Percentiles rank a stretch among this genome's conserved stretches.
phyloP scores from a whole-genome alignment of 805 yeast species.

The Kodamaea laetipori region DNA sequence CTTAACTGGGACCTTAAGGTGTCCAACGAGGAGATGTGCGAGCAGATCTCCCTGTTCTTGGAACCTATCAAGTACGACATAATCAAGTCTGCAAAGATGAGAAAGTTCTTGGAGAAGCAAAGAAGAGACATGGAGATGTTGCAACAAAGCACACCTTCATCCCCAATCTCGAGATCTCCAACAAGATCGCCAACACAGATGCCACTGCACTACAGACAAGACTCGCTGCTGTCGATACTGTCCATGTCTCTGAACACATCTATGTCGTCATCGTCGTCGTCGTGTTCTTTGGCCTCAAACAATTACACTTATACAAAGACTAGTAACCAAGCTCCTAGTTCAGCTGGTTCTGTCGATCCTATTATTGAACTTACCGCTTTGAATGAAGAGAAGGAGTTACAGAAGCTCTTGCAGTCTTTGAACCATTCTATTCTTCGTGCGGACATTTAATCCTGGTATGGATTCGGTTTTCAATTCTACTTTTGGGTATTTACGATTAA shows the following conservation, averaged over 20 bases:
- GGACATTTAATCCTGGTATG: conserved; percentile 2
- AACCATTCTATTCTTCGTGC: conserved; percentile 9
- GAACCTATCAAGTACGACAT: conserved; percentile 51
- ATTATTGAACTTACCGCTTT: conserved; percentile 37
- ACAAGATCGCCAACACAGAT: conserved; percentile 4
- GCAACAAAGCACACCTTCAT: conserved; percentile 6
- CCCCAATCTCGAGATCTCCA: conserved; percentile 7
- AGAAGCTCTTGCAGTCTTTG: conserved; percentile 20
- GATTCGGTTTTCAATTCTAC: conserved; percentile 5
- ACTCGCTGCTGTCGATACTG: conserved; percentile 17
- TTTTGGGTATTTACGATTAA: conserved; percentile 7
- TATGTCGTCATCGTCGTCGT: conserved; percentile 7
- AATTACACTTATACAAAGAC: conserved; percentile 4
- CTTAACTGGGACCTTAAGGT: conserved; percentile 70
- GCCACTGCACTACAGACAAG: conserved; percentile 23
- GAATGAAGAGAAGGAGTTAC: conserved; percentile 37
- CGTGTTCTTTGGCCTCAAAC: conserved; percentile 8
- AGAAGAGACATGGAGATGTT: conserved; percentile 19
- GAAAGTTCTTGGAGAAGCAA: conserved; percentile 31
- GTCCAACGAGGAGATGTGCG: conserved; percentile 44
- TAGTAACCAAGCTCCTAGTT: background rate
- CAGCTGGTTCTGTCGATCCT: conserved; percentile 28
- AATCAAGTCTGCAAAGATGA: conserved; percentile 36
- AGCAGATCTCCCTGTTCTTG: conserved; percentile 47
- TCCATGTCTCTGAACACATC: conserved; percentile 13